phyloP scores from a whole-genome alignment of 2,329 filamentous ascomycete species.

The Colletotrichum phormii region DNA sequence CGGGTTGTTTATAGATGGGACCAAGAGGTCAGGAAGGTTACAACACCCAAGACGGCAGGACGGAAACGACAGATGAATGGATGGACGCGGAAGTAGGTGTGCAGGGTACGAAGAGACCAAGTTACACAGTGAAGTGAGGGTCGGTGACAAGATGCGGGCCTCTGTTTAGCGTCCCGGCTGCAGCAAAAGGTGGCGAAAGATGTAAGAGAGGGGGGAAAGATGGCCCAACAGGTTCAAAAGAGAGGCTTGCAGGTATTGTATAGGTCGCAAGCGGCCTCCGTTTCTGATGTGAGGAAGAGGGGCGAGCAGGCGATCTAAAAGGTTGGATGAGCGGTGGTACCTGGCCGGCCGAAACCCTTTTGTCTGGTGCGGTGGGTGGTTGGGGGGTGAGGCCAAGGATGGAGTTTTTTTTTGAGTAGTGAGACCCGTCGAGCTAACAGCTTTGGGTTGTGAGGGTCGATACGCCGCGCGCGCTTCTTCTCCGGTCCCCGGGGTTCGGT shows the following conservation, averaged over 20 bases:
- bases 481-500: constrained; percentile 10
- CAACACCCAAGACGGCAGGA: constrained; percentile 23
- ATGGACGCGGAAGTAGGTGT: constrained; percentile 8
- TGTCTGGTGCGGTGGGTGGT: constrained; percentile 18
- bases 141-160: constrained; percentile 27
- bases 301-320: constrained; percentile 28
- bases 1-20: constrained; percentile 45
- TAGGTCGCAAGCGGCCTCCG: constrained; percentile 23
- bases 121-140: background rate
- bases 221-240: constrained; percentile 14
- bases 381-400: constrained; percentile 32
- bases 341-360: constrained; percentile 30
- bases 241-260: constrained; percentile 28
- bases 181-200: constrained; percentile 27
- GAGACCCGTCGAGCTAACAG: constrained; percentile 27
- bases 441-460: background rate
- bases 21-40: constrained; percentile 41
- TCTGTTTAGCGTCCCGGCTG: constrained; percentile 32
- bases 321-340: constrained; percentile 22
- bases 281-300: constrained; percentile 17
- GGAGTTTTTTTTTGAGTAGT: background rate
- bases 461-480: background rate
- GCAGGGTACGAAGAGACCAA: constrained; percentile 1
- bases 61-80: constrained; percentile 27
- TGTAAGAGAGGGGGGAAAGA: constrained; percentile 22